These are phyloP conservation scores for Micromonas pusilla DNA, from an alignment of 139 green algal species.

Conservation along the genomic window DNA sequence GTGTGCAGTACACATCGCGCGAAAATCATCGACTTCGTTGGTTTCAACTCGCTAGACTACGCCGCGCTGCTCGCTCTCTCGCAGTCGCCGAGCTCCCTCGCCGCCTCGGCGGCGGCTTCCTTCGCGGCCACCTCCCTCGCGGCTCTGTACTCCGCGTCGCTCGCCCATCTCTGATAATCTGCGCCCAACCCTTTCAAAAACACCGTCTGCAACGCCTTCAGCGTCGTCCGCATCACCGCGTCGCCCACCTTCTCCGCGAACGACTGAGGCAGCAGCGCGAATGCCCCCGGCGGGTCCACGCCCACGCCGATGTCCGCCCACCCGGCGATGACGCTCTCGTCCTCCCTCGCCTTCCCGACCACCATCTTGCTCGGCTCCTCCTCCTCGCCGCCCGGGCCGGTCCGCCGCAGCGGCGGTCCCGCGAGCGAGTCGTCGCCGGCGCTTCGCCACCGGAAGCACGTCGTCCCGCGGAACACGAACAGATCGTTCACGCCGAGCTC, in stretches of 20 bases:
- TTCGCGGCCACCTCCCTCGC: background rate
- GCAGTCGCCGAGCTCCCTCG: background rate
- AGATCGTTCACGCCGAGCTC: conserved; percentile 13
- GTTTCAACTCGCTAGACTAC: background rate
- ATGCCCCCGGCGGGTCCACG: conserved; percentile 19
- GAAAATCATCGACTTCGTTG: too few relatives aligned
- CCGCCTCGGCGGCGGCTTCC: conserved; percentile 12
- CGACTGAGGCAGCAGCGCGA: background rate
- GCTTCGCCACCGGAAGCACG: conserved; percentile 3
- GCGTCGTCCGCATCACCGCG: conserved; percentile 9
- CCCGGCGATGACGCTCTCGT: background rate
- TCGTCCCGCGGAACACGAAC: conserved; percentile 18
- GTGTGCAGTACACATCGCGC: too few relatives aligned
- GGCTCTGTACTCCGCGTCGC: conserved; percentile 3
- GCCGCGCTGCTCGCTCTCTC: too few relatives aligned
- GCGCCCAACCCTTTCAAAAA: conserved; percentile 8
- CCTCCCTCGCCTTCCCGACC: background rate
- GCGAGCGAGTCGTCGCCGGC: background rate
- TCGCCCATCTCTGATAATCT: conserved; percentile 7
- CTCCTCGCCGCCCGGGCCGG: conserved; percentile 1
- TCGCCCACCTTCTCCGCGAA: conserved; percentile 6
- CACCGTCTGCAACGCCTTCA: background rate
- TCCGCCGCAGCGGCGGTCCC: background rate
- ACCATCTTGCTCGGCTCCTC: background rate
- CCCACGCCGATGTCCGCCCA: conserved; percentile 25